These are phyloP conservation scores for Fusarium multiceps DNA, from an alignment of 2,329 filamentous ascomycete genomes.

Conservation along the genomic window DNA sequence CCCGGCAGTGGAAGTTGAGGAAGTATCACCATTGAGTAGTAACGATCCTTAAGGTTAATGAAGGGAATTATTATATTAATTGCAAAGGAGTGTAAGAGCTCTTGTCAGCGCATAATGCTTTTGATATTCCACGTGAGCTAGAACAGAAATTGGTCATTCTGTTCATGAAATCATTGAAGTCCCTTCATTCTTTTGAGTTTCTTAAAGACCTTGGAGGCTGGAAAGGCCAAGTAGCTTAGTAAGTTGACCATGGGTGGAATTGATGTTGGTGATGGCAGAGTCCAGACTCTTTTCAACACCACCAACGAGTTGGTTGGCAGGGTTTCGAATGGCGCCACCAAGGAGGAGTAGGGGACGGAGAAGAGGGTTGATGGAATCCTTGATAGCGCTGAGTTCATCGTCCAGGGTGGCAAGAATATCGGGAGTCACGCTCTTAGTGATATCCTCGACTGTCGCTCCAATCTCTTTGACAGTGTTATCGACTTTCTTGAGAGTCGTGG, in stretches of 20 bases:
- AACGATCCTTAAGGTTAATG: not conserved
- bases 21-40: not conserved
- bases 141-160: not conserved
- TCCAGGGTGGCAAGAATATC: not conserved
- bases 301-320: not conserved
- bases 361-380: conserved; percentile 5
- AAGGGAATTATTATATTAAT: not conserved
- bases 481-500: not conserved
- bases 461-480: not conserved
- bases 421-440: not conserved
- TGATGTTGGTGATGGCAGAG: not conserved
- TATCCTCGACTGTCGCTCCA: not conserved
- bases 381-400: conserved; percentile 11
- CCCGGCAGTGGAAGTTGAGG: rapidly evolving
- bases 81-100: conserved; percentile 8
- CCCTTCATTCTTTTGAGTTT: not conserved
- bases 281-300: conserved; percentile 3
- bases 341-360: conserved; percentile 5
- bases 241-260: rapidly evolving
- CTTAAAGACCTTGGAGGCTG: not conserved
- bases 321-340: not conserved
- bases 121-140: not conserved
- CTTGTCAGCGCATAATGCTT: not conserved
- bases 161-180: not conserved
- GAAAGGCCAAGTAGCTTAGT: not conserved